These are phyloP conservation scores for Nigrospora sphaerica DNA, from an alignment of 2,329 filamentous ascomycete species.

Conservation along the genomic window DNA sequence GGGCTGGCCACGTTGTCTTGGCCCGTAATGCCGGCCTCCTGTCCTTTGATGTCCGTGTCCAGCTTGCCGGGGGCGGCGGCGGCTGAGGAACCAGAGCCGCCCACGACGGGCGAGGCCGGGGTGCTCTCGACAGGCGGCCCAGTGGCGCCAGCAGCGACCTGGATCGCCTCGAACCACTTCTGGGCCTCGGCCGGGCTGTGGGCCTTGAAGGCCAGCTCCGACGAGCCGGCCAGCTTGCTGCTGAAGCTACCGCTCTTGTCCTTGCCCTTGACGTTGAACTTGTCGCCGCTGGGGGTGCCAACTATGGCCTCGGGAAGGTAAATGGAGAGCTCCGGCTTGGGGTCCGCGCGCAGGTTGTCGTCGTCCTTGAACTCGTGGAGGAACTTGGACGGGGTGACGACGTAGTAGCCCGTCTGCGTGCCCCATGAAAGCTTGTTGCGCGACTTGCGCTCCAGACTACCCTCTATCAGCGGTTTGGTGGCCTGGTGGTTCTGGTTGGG, in stretches of 20 bases:
- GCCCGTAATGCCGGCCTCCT: constrained; percentile 40
- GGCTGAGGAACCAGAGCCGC: constrained; percentile 10
- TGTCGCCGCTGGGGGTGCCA: constrained; percentile 63
- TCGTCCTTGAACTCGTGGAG: constrained; percentile 95
- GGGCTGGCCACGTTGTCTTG: constrained; percentile 22
- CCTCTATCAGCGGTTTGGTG: constrained; percentile 79
- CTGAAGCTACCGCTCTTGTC: constrained; percentile 75
- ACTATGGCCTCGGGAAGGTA: constrained; percentile 88
- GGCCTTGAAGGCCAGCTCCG: constrained; percentile 84
- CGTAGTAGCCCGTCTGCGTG: constrained; percentile 79
- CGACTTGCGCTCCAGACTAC: constrained; percentile 82
- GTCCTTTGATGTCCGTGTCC: constrained; percentile 25
- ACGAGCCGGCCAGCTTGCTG: constrained; percentile 70
- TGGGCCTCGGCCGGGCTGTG: constrained; percentile 72
- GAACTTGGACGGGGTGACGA: constrained; percentile 80
- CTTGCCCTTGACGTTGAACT: constrained; percentile 95
- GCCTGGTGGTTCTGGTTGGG: constrained; percentile 80
- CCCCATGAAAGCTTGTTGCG: constrained; percentile 74
- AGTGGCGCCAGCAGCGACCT: constrained; percentile 47
- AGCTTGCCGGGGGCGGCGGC: constrained; percentile 17
- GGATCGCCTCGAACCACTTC: constrained; percentile 77
- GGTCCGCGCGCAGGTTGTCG: constrained; percentile 64
- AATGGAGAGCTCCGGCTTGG: constrained; percentile 77
- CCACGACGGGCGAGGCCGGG: constrained; percentile 24
- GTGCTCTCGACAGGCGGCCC: constrained; percentile 27